Evolutionary conservation across 2,329 filamentous ascomycete species (phyloP).

Genomic region (Sporothrix schenckii): DNA sequence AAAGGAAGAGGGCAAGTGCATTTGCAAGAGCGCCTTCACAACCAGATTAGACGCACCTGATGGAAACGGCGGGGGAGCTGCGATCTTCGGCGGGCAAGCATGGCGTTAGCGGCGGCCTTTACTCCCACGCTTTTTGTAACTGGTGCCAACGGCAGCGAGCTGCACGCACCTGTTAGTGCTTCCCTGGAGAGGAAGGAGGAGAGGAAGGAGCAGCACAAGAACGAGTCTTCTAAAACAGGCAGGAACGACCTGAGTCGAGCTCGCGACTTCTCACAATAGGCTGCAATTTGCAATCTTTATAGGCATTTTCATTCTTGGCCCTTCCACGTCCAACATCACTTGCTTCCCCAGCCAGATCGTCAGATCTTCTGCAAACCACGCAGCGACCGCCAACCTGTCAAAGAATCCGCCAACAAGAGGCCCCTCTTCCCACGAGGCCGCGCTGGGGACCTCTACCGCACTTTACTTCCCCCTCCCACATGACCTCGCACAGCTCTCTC

Average conservation of each 20-base stretch:
- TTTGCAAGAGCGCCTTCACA: background rate
- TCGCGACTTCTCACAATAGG: constrained; percentile 1
- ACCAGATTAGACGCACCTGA: background rate
- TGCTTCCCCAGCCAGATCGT: constrained; percentile 8
- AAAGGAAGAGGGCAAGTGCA: background rate
- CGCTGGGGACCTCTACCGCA: background rate
- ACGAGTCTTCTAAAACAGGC: constrained; percentile 13
- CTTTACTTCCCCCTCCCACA: background rate
- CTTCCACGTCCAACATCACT: background rate
- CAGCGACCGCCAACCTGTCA: background rate
- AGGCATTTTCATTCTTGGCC: background rate
- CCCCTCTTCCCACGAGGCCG: constrained; percentile 3
- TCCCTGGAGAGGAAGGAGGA: constrained; percentile 18
- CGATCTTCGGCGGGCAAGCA: constrained; percentile 15
- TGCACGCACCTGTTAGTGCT: constrained; percentile 10
- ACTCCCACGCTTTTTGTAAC: constrained; percentile 2
- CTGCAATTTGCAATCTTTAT: background rate
- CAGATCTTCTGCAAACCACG: constrained; percentile 3
- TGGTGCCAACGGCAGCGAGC: constrained; percentile 15
- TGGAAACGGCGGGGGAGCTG: constrained; percentile 10
- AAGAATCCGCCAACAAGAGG: constrained; percentile 4
- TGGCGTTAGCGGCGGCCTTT: constrained; percentile 21
- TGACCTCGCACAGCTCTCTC: constrained; percentile 1
- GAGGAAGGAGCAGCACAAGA: constrained; percentile 12
- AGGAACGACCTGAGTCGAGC: background rate